Evolutionary conservation across 768 basidiomycete genomes (phyloP), one percentile per base, ranked within the genome.

Genomic region (Boletus pseudo-olivaceus): DNA sequence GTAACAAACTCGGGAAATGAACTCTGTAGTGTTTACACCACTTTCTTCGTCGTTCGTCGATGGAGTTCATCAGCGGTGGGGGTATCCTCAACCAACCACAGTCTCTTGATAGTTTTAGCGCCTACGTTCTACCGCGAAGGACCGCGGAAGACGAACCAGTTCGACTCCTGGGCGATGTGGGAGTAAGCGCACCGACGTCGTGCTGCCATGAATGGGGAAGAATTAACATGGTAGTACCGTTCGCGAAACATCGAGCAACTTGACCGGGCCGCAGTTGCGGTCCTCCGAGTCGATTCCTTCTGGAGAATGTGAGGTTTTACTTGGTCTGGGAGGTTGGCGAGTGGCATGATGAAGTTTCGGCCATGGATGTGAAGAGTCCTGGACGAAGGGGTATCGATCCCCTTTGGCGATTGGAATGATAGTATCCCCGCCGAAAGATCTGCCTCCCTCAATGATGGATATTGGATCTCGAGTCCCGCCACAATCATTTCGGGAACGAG

Each of bases 341-440:
- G 29, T 20, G 20, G 29, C 33, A 34, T 45, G 40, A 37, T 27
- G 20, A 20, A 19, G 35, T 27, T 26, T 30, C n/a, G 23, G 12
- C 8, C 20, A 19, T 9, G 10, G n/a, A 30, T 19, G n/a, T 3
- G 7, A 10, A 33, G 20, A 1, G 27, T n/a, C 20, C 19, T 19
- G 19, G 27, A 48, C 26, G 32, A 30, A 27, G 19, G 29, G 5
- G 29, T 39, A 15, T 26, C 14, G 23, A 23, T 23, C 23, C 23
- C n/a, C n/a, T n/a, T n/a, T n/a, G n/a, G 29, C 11, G 20, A 47
- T 33, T 34, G 30, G 19, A 17, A 17, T 45, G 53, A 34, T 45
- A 15, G 53, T 35, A 62, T 40, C 51, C 15, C 56, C 53, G 51
- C 45, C 47, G 47, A 47, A 44, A 29, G 9, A 20, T 27, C 26